Evolutionary conservation across 208 protist genomes (phyloP), one percentile per base, ranked within the genome.

Genomic region (Crithidia expoeki): DNA sequence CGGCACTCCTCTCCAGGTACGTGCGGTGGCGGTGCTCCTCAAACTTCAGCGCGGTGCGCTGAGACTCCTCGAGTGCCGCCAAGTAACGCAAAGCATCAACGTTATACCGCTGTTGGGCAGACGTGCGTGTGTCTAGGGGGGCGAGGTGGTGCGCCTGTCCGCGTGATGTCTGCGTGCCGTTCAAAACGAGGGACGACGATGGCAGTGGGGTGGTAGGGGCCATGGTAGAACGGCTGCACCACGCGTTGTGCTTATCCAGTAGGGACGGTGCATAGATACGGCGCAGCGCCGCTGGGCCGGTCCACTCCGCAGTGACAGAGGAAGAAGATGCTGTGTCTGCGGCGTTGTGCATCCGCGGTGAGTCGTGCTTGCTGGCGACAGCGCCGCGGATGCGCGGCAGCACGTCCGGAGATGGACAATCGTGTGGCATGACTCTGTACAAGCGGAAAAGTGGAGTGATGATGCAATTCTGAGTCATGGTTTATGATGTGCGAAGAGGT

Each of bases 1-100:
- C 5, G 28, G 3, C 0, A 17, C 27, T 11, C 7, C 36, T 57
- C 23, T 16, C 5, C 12, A 63, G 2, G 12, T 50, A 51, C 23
- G 25, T 9, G 23, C 75, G 30, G 16, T 56, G 34, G 5, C 69
- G 64, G 4, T 30, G 47, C 51, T 80, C 79, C 10, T 75, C 79
- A 28, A 71, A 72, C 42, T 84, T 65, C 6, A 81, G 55, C 4
- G 70, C 73, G 7, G 53, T 65, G 1, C 79, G 63, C 50, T 84
- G 74, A 1, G 74, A 80, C 23, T 80, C 73, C 67, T 84, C 79
- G 10, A 74, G 0, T 3, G 68, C 69, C 17, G 55, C 17, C 33
- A 68, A 1, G 30, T 78, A 84, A 21, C 59, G 58, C 2, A 34
- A 17, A 0, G 74, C 74, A 27, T 71, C 74, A 11, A 10, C n/a